Percentiles rank a stretch among this genome's conserved stretches.
Evolutionary conservation across 352 stramenopile species (phyloP).

Genomic region (Phytophthora fragariae): DNA sequence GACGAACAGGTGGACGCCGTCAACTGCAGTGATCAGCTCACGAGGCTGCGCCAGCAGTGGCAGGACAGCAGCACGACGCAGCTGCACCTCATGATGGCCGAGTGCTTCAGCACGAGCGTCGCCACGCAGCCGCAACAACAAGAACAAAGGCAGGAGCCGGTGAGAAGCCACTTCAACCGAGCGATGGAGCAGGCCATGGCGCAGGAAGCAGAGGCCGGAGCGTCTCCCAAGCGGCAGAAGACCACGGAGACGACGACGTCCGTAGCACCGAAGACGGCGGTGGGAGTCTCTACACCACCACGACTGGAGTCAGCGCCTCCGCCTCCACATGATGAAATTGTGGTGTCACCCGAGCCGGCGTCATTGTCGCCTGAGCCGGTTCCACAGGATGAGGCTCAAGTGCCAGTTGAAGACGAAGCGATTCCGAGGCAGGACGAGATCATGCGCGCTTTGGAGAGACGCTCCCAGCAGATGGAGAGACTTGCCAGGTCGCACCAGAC

Average conservation of each 20-base stretch:
- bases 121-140: background rate
- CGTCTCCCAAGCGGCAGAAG: constrained; percentile 15
- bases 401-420: constrained; percentile 11
- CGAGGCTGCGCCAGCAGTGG: constrained; percentile 34
- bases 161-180: constrained; percentile 13
- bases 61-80: constrained; percentile 26
- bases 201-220: background rate
- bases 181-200: constrained; percentile 18
- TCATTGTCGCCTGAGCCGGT: background rate
- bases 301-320: background rate
- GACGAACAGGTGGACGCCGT: constrained; percentile 21
- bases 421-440: constrained; percentile 35
- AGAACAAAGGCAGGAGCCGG: background rate
- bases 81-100: constrained; percentile 35
- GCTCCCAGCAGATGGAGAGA: constrained; percentile 30
- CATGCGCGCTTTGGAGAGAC: constrained; percentile 36
- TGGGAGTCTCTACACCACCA: too few relatives aligned
- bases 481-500: constrained; percentile 34
- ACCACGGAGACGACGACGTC: background rate
- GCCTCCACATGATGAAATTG: background rate
- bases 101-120: constrained; percentile 29
- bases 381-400: constrained; percentile 8
- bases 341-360: background rate
- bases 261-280: too few relatives aligned
- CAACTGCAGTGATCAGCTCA: constrained; percentile 36